These are phyloP conservation scores for Diutina neorugosa DNA, from an alignment of 1,139 yeast species.

Conservation along the genomic window DNA sequence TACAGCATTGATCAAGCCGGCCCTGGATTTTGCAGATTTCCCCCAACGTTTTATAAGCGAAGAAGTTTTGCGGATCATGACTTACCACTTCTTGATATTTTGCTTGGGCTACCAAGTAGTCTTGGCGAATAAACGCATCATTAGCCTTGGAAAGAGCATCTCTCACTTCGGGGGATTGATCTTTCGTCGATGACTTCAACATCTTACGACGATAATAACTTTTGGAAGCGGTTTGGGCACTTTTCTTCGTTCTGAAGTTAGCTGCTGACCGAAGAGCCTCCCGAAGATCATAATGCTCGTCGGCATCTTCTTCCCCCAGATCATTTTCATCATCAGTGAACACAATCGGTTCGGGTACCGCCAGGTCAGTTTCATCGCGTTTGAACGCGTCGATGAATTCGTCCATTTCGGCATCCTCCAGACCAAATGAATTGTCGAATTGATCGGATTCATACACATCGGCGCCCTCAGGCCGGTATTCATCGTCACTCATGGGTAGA, in stretches of 20 bases:
- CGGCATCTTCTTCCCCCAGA: conserved; percentile 27
- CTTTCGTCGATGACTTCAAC: conserved; percentile 27
- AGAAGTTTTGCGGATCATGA: conserved; percentile 63
- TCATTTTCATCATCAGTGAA: conserved; percentile 21
- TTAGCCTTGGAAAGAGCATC: conserved; percentile 59
- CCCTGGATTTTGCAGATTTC: conserved; percentile 68
- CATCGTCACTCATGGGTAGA: conserved; percentile 1
- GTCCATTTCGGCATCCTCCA: background rate
- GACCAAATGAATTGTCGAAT: background rate
- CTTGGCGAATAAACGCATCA: conserved; percentile 61
- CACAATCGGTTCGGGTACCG: conserved; percentile 6
- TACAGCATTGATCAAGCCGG: conserved; percentile 59
- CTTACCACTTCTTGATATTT: conserved; percentile 64
- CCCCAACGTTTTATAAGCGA: conserved; percentile 79
- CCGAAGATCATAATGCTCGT: conserved; percentile 32
- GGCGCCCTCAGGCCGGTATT: background rate
- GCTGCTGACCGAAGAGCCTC: conserved; percentile 50
- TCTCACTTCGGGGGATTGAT: conserved; percentile 62
- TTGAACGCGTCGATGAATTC: background rate
- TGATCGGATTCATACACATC: background rate
- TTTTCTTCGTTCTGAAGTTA: conserved; percentile 42
- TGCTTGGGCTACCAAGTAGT: conserved; percentile 54
- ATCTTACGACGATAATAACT: conserved; percentile 21
- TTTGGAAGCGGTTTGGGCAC: conserved; percentile 21
- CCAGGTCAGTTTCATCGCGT: background rate